Conservation (phyloP, 2,329 filamentous ascomycete genomes). For the Fulvia fulva region DNA sequence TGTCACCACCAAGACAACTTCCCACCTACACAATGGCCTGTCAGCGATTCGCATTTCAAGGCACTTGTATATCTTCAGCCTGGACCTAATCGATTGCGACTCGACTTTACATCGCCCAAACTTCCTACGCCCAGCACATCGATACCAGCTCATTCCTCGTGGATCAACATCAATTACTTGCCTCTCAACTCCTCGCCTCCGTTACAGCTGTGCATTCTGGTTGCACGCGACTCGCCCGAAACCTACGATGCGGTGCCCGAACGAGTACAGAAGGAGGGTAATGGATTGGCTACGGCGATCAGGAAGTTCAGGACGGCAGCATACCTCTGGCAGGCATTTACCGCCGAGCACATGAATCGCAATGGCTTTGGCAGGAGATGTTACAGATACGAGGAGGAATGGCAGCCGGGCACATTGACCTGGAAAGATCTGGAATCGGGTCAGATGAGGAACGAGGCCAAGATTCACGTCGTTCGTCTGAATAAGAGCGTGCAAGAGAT, state of each 20-base stretch:
- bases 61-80: conserved; percentile 84
- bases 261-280: conserved; percentile 72
- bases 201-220: conserved; percentile 79
- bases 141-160: conserved; percentile 70
- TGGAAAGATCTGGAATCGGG: conserved; percentile 66
- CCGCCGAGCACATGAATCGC: conserved; percentile 91
- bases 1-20: conserved; percentile 81
- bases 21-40: conserved; percentile 79
- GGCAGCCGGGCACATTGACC: conserved; percentile 78
- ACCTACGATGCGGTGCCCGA: conserved; percentile 81
- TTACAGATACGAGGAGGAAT: conserved; percentile 92
- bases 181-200: conserved; percentile 75
- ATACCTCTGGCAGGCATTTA: conserved; percentile 96
- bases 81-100: conserved; percentile 79
- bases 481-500: conserved; percentile 84
- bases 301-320: conserved; percentile 92
- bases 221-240: conserved; percentile 81
- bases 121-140: conserved; percentile 64
- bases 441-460: conserved; percentile 83
- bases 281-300: conserved; percentile 73
- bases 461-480: conserved; percentile 77
- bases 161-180: conserved; percentile 80
- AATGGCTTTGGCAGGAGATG: conserved; percentile 80
- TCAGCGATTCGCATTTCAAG: conserved; percentile 87
- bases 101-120: conserved; percentile 82